Base-by-base conservation (phyloP, 306 rosid species). In the Cucumis cinereus region DNA sequence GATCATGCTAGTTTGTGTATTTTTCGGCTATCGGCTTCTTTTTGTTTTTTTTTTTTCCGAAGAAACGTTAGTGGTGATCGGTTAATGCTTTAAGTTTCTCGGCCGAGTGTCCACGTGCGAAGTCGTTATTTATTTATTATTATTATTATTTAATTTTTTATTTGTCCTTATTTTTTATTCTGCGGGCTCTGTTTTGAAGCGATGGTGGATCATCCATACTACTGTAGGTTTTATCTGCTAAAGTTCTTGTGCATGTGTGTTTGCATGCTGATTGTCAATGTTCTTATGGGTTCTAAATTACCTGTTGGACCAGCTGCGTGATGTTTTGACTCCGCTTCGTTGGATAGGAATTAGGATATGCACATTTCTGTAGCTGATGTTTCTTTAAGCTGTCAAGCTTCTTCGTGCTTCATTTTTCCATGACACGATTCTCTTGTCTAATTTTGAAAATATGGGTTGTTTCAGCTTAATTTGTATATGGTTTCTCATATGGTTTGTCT, bases 261-360 rank as follows among this genome's bases (percentile, higher is more conserved):
- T 71, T 72, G 76, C 76, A 72, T 72, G 76, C 76, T 50, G 76
- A 30, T 72, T 72, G 10, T 15, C 2, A 28, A 10, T 19, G 43
- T 50, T 71, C 14, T 49, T 30, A 26, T 24, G 17, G 33, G 15
- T 28, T 72, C 43, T 8, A 28, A 26, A 9, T 26, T 49, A 33
- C 43, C 17, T 28, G 60, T 50, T 50, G 43, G 24, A 8, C 60
- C 38, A 16, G 60, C 38, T 50, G 41, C 10, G 19, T 72, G 0
- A 70, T 72, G 60, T 72, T 50, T 28, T 24, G 43, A 15, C 22
- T 70, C 58, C 23, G 7, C 3, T 45, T 45, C 56, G 56, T 69
- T 41, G 35, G 20, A 41, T 35, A 63, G 14, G 28, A 22, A 56
- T 56, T 56, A 56, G 15, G 26, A 63, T 7, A 43, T 43, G 36